Conservation (phyloP, 495 filamentous ascomycete genomes). For the Talaromyces borbonicus region DNA sequence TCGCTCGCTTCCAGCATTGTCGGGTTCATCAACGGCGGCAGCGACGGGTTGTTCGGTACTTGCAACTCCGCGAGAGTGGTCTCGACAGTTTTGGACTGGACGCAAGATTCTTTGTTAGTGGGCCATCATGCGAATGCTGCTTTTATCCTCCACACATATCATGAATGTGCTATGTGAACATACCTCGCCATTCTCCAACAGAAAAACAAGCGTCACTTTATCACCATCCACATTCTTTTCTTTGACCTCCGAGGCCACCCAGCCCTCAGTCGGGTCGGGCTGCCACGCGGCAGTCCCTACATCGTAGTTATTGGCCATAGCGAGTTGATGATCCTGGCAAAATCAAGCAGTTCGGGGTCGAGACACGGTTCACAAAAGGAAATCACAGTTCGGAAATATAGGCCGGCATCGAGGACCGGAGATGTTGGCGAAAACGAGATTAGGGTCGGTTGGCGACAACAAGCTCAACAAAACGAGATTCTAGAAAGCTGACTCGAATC, state of each 20-base stretch:
- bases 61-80: slow-evolving; percentile 73
- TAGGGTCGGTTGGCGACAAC: neutral
- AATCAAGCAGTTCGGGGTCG: too few species aligned
- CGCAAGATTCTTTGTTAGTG: too few species aligned
- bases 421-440: neutral
- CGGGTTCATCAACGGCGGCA: slow-evolving; percentile 96
- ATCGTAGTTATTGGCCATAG: slow-evolving; percentile 95
- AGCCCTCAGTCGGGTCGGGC: slow-evolving; percentile 89
- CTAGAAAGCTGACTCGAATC: neutral
- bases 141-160: too few species aligned
- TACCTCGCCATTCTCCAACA: slow-evolving; percentile 90
- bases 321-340: too few species aligned
- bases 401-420: slow-evolving; percentile 8
- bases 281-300: slow-evolving; percentile 97
- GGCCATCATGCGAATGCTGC: neutral
- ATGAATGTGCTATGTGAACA: slow-evolving; percentile 11
- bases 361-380: too few species aligned
- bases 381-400: neutral
- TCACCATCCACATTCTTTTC: slow-evolving; percentile 77
- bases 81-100: slow-evolving; percentile 66
- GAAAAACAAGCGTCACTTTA: slow-evolving; percentile 77
- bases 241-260: slow-evolving; percentile 91
- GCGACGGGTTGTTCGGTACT: slow-evolving; percentile 54
- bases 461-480: neutral
- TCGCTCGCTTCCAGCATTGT: slow-evolving; percentile 97